phyloP scores from a whole-genome alignment of 495 filamentous ascomycete species.

The Haplographium delicatum region DNA sequence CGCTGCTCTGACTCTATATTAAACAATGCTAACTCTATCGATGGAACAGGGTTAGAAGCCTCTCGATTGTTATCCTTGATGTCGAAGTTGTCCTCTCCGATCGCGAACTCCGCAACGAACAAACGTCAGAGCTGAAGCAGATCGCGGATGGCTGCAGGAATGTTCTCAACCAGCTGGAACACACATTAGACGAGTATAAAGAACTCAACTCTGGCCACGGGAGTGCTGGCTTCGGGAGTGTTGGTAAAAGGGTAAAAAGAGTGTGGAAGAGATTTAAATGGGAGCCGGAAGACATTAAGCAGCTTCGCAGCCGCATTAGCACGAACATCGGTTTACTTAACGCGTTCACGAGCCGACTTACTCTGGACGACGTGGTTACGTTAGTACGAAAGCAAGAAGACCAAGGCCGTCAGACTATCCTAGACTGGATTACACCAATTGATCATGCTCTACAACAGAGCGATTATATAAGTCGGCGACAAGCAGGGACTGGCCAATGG shows the following conservation, averaged over 20 bases:
- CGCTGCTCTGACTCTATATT: neutral
- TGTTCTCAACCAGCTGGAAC: constrained; percentile 9
- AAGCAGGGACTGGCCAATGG: constrained; percentile 36
- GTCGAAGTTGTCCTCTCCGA: neutral
- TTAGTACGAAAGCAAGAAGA: no score
- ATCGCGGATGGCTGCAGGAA: constrained; percentile 6
- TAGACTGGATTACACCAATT: no score
- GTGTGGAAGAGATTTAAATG: constrained; percentile 27
- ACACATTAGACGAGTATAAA: constrained; percentile 5
- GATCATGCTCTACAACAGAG: constrained; percentile 30
- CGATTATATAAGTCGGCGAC: constrained; percentile 29
- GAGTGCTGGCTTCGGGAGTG: neutral
- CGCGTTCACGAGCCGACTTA: no score
- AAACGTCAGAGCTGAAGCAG: constrained; percentile 9
- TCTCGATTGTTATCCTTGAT: constrained; percentile 10
- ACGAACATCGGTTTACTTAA: constrained; percentile 4
- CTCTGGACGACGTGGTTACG: no score
- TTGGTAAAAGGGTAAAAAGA: constrained; percentile 12
- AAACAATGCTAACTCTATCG: constrained; percentile 5
- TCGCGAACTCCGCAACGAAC: neutral
- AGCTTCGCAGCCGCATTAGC: constrained; percentile 18
- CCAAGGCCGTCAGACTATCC: constrained; percentile 3
- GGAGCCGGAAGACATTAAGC: constrained; percentile 2
- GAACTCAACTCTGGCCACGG: constrained; percentile 1
- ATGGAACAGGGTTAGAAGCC: constrained; percentile 19